Base-by-base conservation (phyloP, 768 basidiomycete species). In the Leucocoprinus birnbaumii region DNA sequence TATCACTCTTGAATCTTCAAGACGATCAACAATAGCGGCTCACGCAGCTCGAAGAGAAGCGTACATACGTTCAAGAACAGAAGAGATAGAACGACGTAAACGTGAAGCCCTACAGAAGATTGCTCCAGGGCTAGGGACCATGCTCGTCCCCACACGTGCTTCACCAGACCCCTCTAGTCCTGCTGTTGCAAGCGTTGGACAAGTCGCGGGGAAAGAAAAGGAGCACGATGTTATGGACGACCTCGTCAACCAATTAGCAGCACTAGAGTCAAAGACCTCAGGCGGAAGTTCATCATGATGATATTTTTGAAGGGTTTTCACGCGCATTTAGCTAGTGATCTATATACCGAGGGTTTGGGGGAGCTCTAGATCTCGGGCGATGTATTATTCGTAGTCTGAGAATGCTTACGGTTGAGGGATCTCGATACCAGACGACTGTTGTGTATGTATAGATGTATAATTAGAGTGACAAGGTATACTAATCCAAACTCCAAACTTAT, bases 121-220 rank as follows among this genome's bases (percentile, higher is more conserved):
- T 43, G 93, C 93, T 0, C 93, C 94, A 0, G 93, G 94, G 1
- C 94, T 91, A 61, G 86, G 89, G 51, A 88, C 89, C 0, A 74
- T 84, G 22, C 76, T 91, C 26, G 76, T 85, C 0, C 86, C 86
- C 1, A 75, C 59, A 51, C 57, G 56, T 19, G 11, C 51, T 3
- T 14, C 54, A 22, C 59, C 56, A 21, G n/a, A 51, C 56, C 22
- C 58, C 70, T 25, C 51, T 60, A 53, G 43, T 49, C 22, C 24
- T 31, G 31, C 6, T 31, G 31, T 31, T 35, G 14, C 48, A 35
- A 24, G 42, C n/a, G 47, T n/a, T 38, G 43, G 13, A 34, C 49
- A 48, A 47, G 22, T 10, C n/a, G 38, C 26, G 40, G 55, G 51
- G 7, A 65, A 66, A 40, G 63, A 61, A 13, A 69, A 57, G 24